Conservation (phyloP, 1,284 basidiomycete species). For the Malassezia globosa region DNA sequence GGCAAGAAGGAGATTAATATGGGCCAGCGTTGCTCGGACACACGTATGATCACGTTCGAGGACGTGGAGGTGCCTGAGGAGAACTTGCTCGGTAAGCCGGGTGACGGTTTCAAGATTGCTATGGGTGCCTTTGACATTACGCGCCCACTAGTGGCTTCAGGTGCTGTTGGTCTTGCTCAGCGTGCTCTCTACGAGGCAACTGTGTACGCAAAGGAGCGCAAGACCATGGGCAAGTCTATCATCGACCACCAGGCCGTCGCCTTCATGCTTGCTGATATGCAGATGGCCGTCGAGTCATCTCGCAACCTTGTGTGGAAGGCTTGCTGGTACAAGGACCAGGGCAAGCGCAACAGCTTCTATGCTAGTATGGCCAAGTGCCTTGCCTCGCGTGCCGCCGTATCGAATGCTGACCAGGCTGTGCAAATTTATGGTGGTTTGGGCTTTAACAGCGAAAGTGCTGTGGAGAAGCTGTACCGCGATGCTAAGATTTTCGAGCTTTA, state of each 20-base stretch:
- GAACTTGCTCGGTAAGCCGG: constrained; percentile 52
- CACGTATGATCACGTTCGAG: constrained; percentile 53
- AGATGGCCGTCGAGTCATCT: constrained; percentile 51
- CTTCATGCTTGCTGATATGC: constrained; percentile 55
- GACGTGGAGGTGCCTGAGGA: constrained; percentile 51
- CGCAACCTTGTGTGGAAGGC: constrained; percentile 52
- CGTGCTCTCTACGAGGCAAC: constrained; percentile 53
- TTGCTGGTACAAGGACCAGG: constrained; percentile 52
- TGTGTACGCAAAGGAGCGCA: constrained; percentile 52
- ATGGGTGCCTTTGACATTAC: constrained; percentile 54
- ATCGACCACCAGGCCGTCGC: constrained; percentile 54
- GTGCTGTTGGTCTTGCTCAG: constrained; percentile 53
- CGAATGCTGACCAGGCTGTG: constrained; percentile 49
- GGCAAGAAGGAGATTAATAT: constrained; percentile 55
- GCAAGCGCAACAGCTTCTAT: constrained; percentile 52
- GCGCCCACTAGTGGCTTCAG: constrained; percentile 51
- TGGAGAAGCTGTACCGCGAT: constrained; percentile 53
- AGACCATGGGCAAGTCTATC: constrained; percentile 54
- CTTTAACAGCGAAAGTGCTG: constrained; percentile 53
- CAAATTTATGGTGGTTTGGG: constrained; percentile 51
- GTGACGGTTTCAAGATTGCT: constrained; percentile 54
- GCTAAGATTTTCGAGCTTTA: constrained; percentile 37
- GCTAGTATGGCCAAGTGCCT: constrained; percentile 54
- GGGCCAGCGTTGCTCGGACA: constrained; percentile 55
- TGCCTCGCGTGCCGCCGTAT: constrained; percentile 43